phyloP scores from a whole-genome alignment of 768 basidiomycete species.

The Tylopilus balloui region DNA sequence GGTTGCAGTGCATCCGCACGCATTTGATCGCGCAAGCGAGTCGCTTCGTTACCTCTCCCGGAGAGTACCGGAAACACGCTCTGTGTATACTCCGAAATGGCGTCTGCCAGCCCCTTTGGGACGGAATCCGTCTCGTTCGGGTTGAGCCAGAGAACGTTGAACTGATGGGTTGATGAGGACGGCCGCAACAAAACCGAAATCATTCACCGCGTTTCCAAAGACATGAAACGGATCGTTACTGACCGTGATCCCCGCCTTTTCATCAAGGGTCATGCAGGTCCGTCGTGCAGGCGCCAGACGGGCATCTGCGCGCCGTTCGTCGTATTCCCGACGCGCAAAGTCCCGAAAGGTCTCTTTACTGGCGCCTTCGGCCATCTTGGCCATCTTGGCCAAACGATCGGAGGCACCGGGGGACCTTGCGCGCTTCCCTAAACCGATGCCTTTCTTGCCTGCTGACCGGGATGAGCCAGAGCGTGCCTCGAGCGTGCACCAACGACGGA shows the following conservation, averaged over 20 bases:
- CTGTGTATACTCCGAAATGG: constrained; percentile 42
- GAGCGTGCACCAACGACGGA: constrained; percentile 32
- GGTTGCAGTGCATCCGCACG: constrained; percentile 65
- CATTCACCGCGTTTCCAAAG: background rate
- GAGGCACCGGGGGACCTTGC: constrained; percentile 57
- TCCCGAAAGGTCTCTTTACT: constrained; percentile 61
- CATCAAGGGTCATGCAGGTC: constrained; percentile 74
- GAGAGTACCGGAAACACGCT: constrained; percentile 4
- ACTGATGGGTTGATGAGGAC: constrained; percentile 44
- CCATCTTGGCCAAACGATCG: constrained; percentile 70
- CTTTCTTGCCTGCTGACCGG: constrained; percentile 61
- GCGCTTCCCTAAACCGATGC: constrained; percentile 70
- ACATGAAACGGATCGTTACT: constrained; percentile 1
- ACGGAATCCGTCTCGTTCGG: constrained; percentile 60
- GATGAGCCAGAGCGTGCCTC: constrained; percentile 1
- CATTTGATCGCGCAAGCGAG: constrained; percentile 71
- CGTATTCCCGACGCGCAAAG: constrained; percentile 67
- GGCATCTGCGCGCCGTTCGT: constrained; percentile 69
- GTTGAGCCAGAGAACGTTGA: constrained; percentile 79
- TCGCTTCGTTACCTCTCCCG: constrained; percentile 25
- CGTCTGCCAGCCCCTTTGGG: constrained; percentile 60
- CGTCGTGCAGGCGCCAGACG: constrained; percentile 66
- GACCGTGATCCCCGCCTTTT: constrained; percentile 58
- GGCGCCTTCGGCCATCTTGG: constrained; percentile 51
- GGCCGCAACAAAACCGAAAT: constrained; percentile 3